These are phyloP conservation scores for Hanseniaspora meyeri DNA, from an alignment of 805 yeast genomes.

Conservation along the genomic window DNA sequence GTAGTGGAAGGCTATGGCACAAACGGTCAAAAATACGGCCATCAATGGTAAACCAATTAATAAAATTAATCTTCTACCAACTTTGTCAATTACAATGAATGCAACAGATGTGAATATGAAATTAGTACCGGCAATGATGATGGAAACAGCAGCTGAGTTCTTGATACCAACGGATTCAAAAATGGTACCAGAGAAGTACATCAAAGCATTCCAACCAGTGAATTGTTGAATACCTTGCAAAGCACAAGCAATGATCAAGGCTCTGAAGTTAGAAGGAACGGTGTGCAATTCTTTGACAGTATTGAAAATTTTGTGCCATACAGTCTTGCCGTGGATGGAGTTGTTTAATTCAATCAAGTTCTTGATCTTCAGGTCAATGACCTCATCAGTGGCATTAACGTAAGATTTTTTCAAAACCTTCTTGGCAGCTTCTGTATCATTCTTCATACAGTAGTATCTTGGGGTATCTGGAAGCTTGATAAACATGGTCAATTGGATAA, in stretches of 20 bases:
- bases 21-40: constrained; percentile 60
- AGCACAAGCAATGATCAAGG: constrained; percentile 80
- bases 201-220: constrained; percentile 88
- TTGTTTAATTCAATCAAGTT: constrained; percentile 36
- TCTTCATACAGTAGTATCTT: constrained; percentile 67
- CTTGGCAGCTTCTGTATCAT: constrained; percentile 52
- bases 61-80: constrained; percentile 78
- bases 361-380: constrained; percentile 52
- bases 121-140: constrained; percentile 88
- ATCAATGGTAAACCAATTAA: constrained; percentile 75
- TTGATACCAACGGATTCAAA: constrained; percentile 82
- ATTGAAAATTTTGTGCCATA: constrained; percentile 42
- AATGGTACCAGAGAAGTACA: constrained; percentile 90
- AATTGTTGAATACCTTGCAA: constrained; percentile 94
- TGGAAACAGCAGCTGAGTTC: constrained; percentile 87
- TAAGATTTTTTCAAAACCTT: constrained; percentile 54
- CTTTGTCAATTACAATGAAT: constrained; percentile 68
- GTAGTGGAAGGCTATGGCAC: constrained; percentile 87
- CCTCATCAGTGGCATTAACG: constrained; percentile 46
- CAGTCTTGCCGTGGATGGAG: constrained; percentile 36
- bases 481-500: constrained; percentile 61
- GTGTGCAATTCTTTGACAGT: constrained; percentile 52
- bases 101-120: constrained; percentile 80
- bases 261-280: constrained; percentile 73
- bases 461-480: constrained; percentile 92